phyloP scores from a whole-genome alignment of 116 monocot genomes.

The Zostera marina region DNA sequence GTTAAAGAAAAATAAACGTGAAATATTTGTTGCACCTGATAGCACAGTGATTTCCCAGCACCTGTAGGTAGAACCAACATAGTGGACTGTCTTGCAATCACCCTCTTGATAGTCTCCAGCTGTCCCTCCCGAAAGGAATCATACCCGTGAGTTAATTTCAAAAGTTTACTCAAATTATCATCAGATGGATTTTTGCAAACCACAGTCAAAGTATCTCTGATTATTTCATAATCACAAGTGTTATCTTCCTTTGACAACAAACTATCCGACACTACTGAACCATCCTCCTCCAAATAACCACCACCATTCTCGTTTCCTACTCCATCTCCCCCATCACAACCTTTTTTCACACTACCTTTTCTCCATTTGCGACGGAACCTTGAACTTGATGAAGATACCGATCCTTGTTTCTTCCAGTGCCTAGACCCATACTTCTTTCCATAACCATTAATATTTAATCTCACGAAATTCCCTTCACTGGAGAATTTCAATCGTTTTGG shows the following conservation, averaged over 20 bases:
- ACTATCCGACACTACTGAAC: slow-evolving; percentile 5
- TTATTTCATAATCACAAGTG: neutral
- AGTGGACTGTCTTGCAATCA: slow-evolving; percentile 57
- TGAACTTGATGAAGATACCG: slow-evolving; percentile 4
- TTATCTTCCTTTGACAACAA: slow-evolving; percentile 3
- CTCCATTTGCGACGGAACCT: slow-evolving; percentile 15
- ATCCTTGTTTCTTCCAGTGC: slow-evolving; percentile 18
- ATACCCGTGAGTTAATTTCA: slow-evolving; percentile 61
- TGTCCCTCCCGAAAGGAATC: slow-evolving; percentile 84
- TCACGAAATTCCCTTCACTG: slow-evolving; percentile 71
- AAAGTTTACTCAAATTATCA: slow-evolving; percentile 42
- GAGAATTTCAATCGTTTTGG: slow-evolving; percentile 20
- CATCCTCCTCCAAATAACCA: slow-evolving; percentile 8
- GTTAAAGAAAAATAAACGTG: neutral
- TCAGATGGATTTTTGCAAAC: slow-evolving; percentile 43
- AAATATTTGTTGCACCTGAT: slow-evolving; percentile 43
- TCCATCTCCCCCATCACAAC: neutral
- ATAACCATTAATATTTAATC: slow-evolving; percentile 69
- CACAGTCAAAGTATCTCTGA: slow-evolving; percentile 27
- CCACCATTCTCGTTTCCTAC: neutral
- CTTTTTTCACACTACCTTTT: slow-evolving; percentile 7
- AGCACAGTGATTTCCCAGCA: slow-evolving; percentile 89
- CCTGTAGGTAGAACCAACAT: slow-evolving; percentile 94
- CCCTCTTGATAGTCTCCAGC: slow-evolving; percentile 46
- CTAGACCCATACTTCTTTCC: slow-evolving; percentile 24